Evolutionary conservation across 2,329 filamentous ascomycete genomes (phyloP).

Genomic region (Bipolaris gigantea): DNA sequence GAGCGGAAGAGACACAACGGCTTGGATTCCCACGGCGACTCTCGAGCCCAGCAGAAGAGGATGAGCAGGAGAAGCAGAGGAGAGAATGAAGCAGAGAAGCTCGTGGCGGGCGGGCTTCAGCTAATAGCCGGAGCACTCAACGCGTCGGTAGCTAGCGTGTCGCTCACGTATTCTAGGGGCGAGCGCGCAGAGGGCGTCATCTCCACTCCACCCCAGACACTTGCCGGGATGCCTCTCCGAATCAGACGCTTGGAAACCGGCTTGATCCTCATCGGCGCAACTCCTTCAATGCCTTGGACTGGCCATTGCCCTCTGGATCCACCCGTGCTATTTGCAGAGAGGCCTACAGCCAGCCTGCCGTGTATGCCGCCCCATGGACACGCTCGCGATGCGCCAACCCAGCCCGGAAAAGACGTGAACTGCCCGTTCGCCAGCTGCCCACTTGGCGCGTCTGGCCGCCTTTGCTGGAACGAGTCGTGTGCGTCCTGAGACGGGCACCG

Average conservation of each 20-base stretch:
- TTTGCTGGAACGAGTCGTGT: conserved; percentile 1
- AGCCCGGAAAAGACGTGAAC: conserved; percentile 6
- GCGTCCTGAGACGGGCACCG: neutral
- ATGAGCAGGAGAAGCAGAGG: neutral
- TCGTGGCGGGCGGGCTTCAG: conserved; percentile 10
- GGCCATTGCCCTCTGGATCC: neutral
- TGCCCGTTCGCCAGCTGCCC: neutral
- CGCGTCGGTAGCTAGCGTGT: conserved; percentile 34
- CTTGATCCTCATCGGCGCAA: conserved; percentile 1
- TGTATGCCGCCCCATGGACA: neutral
- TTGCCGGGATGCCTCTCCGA: conserved; percentile 10
- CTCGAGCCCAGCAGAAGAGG: neutral
- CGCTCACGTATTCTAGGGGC: conserved; percentile 17
- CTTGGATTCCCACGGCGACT: neutral
- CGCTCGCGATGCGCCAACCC: conserved; percentile 3
- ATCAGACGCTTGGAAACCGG: conserved; percentile 6
- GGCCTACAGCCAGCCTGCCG: neutral
- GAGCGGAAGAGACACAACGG: neutral
- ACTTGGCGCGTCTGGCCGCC: conserved; percentile 13
- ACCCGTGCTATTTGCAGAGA: conserved; percentile 7
- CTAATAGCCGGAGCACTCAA: conserved; percentile 24
- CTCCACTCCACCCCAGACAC: conserved; percentile 18
- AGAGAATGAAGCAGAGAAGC: conserved; percentile 11
- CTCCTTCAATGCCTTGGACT: conserved; percentile 3
- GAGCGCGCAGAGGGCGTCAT: conserved; percentile 17